Conservation (phyloP, 768 basidiomycete genomes). For the Phylloporus rhodoxanthus region DNA sequence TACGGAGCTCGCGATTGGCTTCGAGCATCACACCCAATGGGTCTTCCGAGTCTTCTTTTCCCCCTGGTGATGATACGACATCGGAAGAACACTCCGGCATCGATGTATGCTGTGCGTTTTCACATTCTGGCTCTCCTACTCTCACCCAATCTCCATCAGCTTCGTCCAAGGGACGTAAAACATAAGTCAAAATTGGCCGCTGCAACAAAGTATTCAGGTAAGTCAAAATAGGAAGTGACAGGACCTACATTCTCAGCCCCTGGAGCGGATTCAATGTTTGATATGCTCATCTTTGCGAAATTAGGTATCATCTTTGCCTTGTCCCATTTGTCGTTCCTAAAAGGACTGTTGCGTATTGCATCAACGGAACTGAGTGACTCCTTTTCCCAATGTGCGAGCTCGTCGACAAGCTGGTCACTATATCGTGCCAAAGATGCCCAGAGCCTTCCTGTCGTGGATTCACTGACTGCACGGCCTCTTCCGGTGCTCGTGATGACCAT, state of each 20-base stretch:
- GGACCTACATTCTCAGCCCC: slow-evolving; percentile 11
- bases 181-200: slow-evolving; percentile 41
- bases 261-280: slow-evolving; percentile 10
- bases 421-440: slow-evolving; percentile 82
- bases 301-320: slow-evolving; percentile 69
- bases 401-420: slow-evolving; percentile 60
- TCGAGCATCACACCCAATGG: slow-evolving; percentile 53
- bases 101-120: slow-evolving; percentile 1
- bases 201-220: slow-evolving; percentile 2
- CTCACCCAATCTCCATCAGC: slow-evolving; percentile 37
- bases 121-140: slow-evolving; percentile 23
- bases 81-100: slow-evolving; percentile 1
- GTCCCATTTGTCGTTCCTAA: slow-evolving; percentile 60
- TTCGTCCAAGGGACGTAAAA: slow-evolving; percentile 34
- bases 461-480: slow-evolving; percentile 28
- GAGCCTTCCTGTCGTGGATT: slow-evolving; percentile 36
- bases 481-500: slow-evolving; percentile 43
- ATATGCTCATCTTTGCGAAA: slow-evolving; percentile 58
- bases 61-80: not conserved
- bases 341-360: slow-evolving; percentile 36
- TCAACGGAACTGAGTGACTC: slow-evolving; percentile 39
- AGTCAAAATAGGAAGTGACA: not conserved
- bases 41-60: slow-evolving; percentile 15
- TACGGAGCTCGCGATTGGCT: slow-evolving; percentile 59
- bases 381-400: slow-evolving; percentile 58